A percentile compares a stretch with the other conserved stretches of the same genome.
Evolutionary conservation across 139 green algal genomes (phyloP).

Genomic region (Chlamydomonas sp.): DNA sequence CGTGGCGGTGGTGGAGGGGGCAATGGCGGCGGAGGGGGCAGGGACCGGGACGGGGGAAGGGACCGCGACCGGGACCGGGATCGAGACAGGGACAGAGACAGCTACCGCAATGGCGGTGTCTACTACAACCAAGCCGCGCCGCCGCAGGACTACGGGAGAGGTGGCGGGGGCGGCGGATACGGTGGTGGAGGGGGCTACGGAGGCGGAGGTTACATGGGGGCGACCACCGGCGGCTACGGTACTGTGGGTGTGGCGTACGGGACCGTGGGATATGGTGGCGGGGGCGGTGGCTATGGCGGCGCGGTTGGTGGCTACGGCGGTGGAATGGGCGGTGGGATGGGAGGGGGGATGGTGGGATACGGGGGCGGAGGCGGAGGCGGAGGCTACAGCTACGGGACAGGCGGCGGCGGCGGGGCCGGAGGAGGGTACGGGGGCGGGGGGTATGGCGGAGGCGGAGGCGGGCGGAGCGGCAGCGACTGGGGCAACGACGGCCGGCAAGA

Average conservation of each 20-base stretch:
- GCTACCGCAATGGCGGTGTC: background rate
- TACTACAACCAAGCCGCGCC: background rate
- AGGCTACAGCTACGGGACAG: background rate
- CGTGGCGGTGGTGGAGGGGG: background rate
- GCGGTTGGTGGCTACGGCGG: background rate
- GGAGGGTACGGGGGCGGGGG: background rate
- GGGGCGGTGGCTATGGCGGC: background rate
- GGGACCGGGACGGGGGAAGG: too few relatives aligned
- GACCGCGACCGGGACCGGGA: too few relatives aligned
- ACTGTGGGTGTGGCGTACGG: background rate
- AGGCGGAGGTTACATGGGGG: background rate
- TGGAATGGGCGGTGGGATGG: background rate
- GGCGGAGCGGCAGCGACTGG: constrained; percentile 3
- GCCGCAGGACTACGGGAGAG: background rate
- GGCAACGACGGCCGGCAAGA: background rate
- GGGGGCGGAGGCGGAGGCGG: background rate
- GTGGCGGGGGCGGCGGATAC: background rate
- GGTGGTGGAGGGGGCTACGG: background rate
- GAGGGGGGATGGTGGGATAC: background rate
- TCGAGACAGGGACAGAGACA: too few relatives aligned
- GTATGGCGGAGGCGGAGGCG: background rate
- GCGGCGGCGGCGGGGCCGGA: background rate
- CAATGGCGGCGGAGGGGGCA: too few relatives aligned
- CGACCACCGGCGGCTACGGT: too few relatives aligned
- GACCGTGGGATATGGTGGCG: background rate